These are phyloP conservation scores for Penicillium hesseltinei DNA, from an alignment of 2,329 filamentous ascomycete genomes.

Conservation along the genomic window DNA sequence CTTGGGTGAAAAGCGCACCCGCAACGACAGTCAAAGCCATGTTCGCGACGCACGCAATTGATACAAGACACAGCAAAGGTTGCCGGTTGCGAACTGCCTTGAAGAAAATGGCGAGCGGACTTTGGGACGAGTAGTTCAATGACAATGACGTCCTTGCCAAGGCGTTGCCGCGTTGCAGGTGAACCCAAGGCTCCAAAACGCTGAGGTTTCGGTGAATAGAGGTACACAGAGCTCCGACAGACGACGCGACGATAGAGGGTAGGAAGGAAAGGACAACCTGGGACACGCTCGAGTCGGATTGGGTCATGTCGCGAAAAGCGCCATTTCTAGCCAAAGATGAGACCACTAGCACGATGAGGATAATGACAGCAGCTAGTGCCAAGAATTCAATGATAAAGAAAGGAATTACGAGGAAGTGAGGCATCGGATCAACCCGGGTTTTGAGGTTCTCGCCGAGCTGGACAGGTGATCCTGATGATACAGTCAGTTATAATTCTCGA, in stretches of 20 bases:
- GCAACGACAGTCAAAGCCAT: conserved; percentile 32
- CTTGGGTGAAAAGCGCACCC: conserved; percentile 35
- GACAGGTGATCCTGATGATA: conserved; percentile 22
- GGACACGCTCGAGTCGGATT: conserved; percentile 33
- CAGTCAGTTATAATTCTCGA: conserved; percentile 3
- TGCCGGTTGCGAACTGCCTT: conserved; percentile 31
- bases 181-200: conserved; percentile 37
- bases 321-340: conserved; percentile 31
- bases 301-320: conserved; percentile 31
- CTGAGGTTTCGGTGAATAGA: conserved; percentile 37
- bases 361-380: conserved; percentile 31
- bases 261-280: conserved; percentile 34
- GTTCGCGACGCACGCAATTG: conserved; percentile 32
- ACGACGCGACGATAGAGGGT: conserved; percentile 34
- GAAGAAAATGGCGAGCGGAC: conserved; percentile 29
- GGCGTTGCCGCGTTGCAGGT: conserved; percentile 33
- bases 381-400: conserved; percentile 37
- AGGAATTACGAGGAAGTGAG: conserved; percentile 35
- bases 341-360: conserved; percentile 31
- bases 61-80: conserved; percentile 28
- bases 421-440: conserved; percentile 30
- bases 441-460: conserved; percentile 25
- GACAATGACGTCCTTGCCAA: conserved; percentile 28
- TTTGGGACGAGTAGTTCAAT: conserved; percentile 36
- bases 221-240: conserved; percentile 32